Evolutionary conservation across 192 early-diverging fungal genomes (phyloP), one percentile per base, ranked within the genome.

Genomic region (Backusella liffmaniae): DNA sequence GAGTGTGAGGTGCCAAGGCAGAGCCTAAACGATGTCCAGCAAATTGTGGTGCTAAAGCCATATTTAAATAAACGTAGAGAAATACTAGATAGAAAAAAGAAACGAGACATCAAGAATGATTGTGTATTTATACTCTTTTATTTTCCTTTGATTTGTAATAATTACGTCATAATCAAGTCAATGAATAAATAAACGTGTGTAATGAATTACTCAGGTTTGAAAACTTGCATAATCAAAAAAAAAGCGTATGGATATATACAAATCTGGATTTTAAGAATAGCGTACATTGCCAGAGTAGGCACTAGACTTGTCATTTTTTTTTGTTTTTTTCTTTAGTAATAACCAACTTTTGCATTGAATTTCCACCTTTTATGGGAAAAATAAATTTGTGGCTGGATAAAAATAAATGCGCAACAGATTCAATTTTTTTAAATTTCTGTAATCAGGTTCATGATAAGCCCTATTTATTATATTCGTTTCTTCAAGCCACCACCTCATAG

Each of bases 21-120:
- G 82, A 65, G 39, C 88, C 88, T 32, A 85, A 68, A 42, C 85
- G 84, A 41, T 88, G 87, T 34, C 79, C 79, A 7, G 56, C 51
- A 42, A 77, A 74, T 70, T 81, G 79, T 41, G 78, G 79, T 62
- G 78, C 73, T 73, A 78, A 68, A 23, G 79, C 78, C 78, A 81
- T 81, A 29, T 29, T 62, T 62, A 49, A 26, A 62, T 62, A 62
- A 62, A 56, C 0, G 18, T 13, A 0, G 9, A 21, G 8, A 23
- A 6, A 59, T 23, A 9, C 6, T 8, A 53, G 8, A 53, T 10
- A 59, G n/a, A 53, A 53, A 53, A 21, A 23, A 21, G 51, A 21
- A 21, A 29, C 4, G 46, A n/a, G 18, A 49, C 6, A n/a, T 18
- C 15, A 49, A 5, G 5, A 49, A 16, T 49, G 4, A 49, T n/a